These are phyloP conservation scores for Geranomyces michiganensis DNA, from an alignment of 192 early-diverging fungal genomes.

Conservation along the genomic window DNA sequence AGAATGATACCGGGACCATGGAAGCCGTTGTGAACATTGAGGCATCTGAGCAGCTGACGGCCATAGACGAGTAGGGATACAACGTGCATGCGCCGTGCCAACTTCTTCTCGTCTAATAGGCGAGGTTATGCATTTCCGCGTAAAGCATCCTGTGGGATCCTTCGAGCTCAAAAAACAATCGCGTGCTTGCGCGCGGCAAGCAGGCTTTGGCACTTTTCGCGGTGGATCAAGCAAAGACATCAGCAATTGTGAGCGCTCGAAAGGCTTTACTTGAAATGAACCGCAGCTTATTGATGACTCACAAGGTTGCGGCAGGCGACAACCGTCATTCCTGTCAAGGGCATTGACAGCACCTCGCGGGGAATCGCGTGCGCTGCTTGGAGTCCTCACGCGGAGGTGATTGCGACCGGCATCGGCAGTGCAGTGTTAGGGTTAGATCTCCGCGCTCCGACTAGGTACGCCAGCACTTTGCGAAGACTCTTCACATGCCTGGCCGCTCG, in stretches of 20 bases:
- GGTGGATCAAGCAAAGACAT: conserved; percentile 32
- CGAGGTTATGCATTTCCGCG: neutral
- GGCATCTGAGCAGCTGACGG: conserved; percentile 9
- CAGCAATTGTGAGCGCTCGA: neutral
- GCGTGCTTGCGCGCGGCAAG: conserved; percentile 25
- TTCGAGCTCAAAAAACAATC: conserved; percentile 18
- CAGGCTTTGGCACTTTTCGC: conserved; percentile 54
- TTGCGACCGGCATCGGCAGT: conserved; percentile 6
- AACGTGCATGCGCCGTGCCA: too few species aligned
- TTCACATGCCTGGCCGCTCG: too few species aligned
- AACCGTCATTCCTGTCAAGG: neutral
- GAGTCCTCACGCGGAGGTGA: conserved; percentile 1
- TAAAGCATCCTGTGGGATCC: conserved; percentile 59
- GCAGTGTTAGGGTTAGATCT: conserved; percentile 6
- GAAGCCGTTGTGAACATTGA: conserved; percentile 38
- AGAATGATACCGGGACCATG: conserved; percentile 40
- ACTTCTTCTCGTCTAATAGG: too few species aligned
- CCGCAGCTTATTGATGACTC: too few species aligned
- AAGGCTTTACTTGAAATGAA: neutral
- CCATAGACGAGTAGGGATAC: conserved; percentile 20
- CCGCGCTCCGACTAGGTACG: conserved; percentile 5
- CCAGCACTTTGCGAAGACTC: too few species aligned
- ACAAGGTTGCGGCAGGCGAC: neutral
- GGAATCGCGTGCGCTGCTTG: conserved; percentile 24
- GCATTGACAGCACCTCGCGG: conserved; percentile 4